phyloP scores from a whole-genome alignment of 2,329 filamentous ascomycete genomes.

The Salinomyces thailandicus region DNA sequence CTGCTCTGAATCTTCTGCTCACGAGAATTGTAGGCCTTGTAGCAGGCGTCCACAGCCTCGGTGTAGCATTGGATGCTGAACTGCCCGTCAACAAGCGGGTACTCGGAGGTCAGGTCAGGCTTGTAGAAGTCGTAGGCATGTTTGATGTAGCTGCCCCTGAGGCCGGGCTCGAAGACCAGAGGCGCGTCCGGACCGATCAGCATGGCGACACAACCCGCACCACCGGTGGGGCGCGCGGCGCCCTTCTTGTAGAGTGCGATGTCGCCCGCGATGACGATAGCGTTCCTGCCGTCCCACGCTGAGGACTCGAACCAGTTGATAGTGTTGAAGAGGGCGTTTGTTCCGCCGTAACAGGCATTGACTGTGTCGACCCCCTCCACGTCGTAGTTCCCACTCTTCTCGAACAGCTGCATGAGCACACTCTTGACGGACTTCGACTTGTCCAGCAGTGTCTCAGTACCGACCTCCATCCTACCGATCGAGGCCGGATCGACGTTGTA shows the following conservation, averaged over 20 bases:
- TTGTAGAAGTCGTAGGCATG: slow-evolving; percentile 48
- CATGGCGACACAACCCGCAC: slow-evolving; percentile 45
- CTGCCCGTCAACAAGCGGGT: slow-evolving; percentile 43
- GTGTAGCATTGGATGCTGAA: slow-evolving; percentile 45
- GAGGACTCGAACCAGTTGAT: slow-evolving; percentile 46
- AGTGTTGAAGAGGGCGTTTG: slow-evolving; percentile 45
- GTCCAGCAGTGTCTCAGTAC: slow-evolving; percentile 45
- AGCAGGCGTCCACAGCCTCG: slow-evolving; percentile 43
- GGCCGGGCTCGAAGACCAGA: slow-evolving; percentile 40
- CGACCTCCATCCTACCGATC: slow-evolving; percentile 44
- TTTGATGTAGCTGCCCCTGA: slow-evolving; percentile 41
- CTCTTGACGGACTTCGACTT: slow-evolving; percentile 48
- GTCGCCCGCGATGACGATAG: slow-evolving; percentile 43
- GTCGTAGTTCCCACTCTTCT: slow-evolving; percentile 42
- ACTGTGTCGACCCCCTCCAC: slow-evolving; percentile 45
- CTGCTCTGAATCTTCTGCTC: slow-evolving; percentile 37
- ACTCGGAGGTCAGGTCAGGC: slow-evolving; percentile 44
- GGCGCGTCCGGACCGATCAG: slow-evolving; percentile 43
- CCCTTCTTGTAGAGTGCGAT: slow-evolving; percentile 47
- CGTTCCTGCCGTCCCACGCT: slow-evolving; percentile 43
- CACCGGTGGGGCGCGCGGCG: slow-evolving; percentile 42
- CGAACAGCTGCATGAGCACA: slow-evolving; percentile 44
- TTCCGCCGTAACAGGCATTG: slow-evolving; percentile 46
- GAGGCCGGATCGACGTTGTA: slow-evolving; percentile 42
- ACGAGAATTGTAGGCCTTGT: slow-evolving; percentile 43